Percentiles rank a stretch among this genome's conserved stretches.
Conservation (phyloP, 139 green algal genomes). For the Chlorella sp. region DNA sequence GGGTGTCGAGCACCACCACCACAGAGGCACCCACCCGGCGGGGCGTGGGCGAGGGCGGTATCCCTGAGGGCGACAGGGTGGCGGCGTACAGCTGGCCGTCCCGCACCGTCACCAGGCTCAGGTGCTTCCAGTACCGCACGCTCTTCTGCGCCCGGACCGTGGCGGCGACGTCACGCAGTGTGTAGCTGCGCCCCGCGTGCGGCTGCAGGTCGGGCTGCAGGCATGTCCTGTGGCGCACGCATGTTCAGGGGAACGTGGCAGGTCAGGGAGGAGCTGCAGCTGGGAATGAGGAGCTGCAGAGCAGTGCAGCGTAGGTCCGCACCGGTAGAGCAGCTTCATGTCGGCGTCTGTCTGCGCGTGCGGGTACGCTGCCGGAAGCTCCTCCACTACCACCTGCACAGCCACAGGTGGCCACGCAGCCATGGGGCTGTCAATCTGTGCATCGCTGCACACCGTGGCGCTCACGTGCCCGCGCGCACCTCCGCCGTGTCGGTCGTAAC, state of each 20-base stretch:
- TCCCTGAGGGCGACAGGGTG: background rate
- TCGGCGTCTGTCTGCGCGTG: background rate
- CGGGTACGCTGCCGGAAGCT: background rate
- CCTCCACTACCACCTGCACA: background rate
- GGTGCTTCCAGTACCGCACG: conserved; percentile 3
- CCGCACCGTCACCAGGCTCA: background rate
- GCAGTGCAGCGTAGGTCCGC: background rate
- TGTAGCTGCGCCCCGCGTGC: background rate
- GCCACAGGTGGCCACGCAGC: background rate
- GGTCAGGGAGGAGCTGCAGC: background rate
- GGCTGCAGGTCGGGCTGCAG: background rate
- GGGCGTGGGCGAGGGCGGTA: background rate
- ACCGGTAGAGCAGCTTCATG: background rate
- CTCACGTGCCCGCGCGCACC: too few relatives aligned
- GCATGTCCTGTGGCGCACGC: background rate
- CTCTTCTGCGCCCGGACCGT: background rate
- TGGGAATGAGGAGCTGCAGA: background rate
- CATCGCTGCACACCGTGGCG: too few relatives aligned
- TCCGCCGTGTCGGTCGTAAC: too few relatives aligned
- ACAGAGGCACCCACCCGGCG: background rate
- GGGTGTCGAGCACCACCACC: too few relatives aligned
- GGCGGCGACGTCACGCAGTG: background rate
- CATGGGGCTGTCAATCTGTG: too few relatives aligned
- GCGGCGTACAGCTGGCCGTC: background rate
- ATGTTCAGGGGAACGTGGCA: background rate